Evolutionary conservation across 2,329 filamentous ascomycete genomes (phyloP), one percentile per base, ranked within the genome.

Genomic region (Penicillium aurantiogriseum): DNA sequence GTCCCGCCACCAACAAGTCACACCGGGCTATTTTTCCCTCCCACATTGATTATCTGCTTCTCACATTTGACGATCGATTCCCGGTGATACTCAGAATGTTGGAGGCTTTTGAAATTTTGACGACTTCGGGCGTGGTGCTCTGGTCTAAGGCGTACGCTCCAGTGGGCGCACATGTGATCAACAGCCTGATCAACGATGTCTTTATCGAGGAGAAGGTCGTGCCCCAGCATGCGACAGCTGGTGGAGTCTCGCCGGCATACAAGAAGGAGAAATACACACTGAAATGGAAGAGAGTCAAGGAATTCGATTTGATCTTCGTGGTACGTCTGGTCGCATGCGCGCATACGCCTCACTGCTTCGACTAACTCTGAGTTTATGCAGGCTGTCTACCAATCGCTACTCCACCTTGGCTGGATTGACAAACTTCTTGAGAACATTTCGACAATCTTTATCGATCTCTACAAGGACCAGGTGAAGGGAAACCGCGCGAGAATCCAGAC

Each of bases 341-440:
- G 36, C 31, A 35, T 46, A 35, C 46, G n/a, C 35, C 27, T 56
- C 29, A 43, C 25, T 36, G n/a, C 54, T 40, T 60, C 56, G 35
- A 52, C 64, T 69, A 51, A 66, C 61, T 59, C 51, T 54, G 36
- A 23, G 31, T 54, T 38, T 54, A 51, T 45, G 47, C 69, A 96
- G 92, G 94, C 93, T 63, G 94, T 99, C 63, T 99, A 99, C 76
- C 90, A 96, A 72, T 97, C 92, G 39, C 85, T 99, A 33, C 84
- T 99, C 31, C 92, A 97, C 75, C 85, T 99, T 9, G 92, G 90
- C 13, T 99, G 95, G 94, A 91, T 97, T 63, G 94, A 99, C 76
- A 92, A 94, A 74, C 87, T 99, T 47, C 86, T 99, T 65, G 93
- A 97, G 71, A 96, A 97, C 69, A 91, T 97, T 69, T 91, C 88